These are phyloP conservation scores for Penicillium sclerotigenum DNA, from an alignment of 2,329 filamentous ascomycete species.

Conservation along the genomic window DNA sequence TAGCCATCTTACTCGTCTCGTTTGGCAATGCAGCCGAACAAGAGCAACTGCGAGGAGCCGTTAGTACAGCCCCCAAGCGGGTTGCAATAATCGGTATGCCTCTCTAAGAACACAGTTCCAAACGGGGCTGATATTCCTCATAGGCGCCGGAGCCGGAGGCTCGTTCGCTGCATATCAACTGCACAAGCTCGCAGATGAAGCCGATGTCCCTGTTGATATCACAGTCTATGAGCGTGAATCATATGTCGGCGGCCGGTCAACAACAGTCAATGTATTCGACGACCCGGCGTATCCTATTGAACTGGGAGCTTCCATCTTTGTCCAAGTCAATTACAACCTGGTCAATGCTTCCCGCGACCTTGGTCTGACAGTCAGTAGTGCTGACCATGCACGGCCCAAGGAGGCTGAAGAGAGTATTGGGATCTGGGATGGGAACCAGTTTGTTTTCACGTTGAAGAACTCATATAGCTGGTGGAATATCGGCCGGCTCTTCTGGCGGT, in stretches of 20 bases:
- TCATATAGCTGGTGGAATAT: slow-evolving; percentile 74
- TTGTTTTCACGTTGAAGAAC: slow-evolving; percentile 65
- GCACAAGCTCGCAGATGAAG: slow-evolving; percentile 63
- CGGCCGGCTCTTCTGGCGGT: slow-evolving; percentile 77
- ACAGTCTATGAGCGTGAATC: slow-evolving; percentile 79
- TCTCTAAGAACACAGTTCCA: background rate
- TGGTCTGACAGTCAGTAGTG: slow-evolving; percentile 58
- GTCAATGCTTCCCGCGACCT: slow-evolving; percentile 69
- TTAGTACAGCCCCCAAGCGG: slow-evolving; percentile 24
- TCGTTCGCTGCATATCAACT: slow-evolving; percentile 84
- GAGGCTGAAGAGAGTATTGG: slow-evolving; percentile 57
- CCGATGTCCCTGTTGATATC: slow-evolving; percentile 66
- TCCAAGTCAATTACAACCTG: slow-evolving; percentile 78
- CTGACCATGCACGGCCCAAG: slow-evolving; percentile 47
- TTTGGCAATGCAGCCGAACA: slow-evolving; percentile 24
- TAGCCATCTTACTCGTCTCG: slow-evolving; percentile 14
- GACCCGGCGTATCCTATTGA: slow-evolving; percentile 69
- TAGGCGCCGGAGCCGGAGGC: slow-evolving; percentile 85
- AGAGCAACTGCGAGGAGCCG: slow-evolving; percentile 19
- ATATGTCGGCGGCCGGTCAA: slow-evolving; percentile 79
- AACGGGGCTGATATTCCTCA: background rate
- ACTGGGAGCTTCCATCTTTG: slow-evolving; percentile 88
- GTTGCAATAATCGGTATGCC: slow-evolving; percentile 38
- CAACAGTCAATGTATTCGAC: slow-evolving; percentile 75
- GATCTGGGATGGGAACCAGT: slow-evolving; percentile 77